Base-by-base conservation (phyloP, 345 rosid genomes). In the Salix dunnii region DNA sequence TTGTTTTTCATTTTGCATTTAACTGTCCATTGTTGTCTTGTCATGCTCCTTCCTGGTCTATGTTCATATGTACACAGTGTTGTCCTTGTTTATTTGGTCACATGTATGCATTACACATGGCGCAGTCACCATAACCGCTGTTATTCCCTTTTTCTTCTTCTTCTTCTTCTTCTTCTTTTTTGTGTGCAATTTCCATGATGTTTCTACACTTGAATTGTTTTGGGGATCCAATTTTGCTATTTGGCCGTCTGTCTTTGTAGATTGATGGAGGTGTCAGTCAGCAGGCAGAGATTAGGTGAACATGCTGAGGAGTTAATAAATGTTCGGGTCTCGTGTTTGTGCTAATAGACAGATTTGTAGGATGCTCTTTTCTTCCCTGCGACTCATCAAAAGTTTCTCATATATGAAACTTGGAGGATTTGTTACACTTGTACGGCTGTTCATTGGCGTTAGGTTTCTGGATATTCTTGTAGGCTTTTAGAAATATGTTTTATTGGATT, bases 391-490 rank as follows among this genome's bases (percentile, higher is more conserved):
- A 17, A 30, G 76, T 64, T 72, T 71, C 63, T 65, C 67, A 31
- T 12, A 42, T n/a, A 40, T 38, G 76, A 72, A 62, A 62, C 62
- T n/a, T 68, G 61, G 70, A 61, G 28, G 74, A 49, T 27, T 77
- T 64, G 76, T 71, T 33, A 49, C 38, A 21, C 38, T 71, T 25
- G 76, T 49, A 36, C 53, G 80, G 76, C 65, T 28, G 64, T 38
- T 51, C 31, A 28, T 49, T 66, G n/a, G n/a, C 21, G n/a, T 27
- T 60, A 71, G 65, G 63, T 71, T 49, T 64, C 10, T 42, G 21
- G 49, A 64, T 62, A 14, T 70, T 30, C 64, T 31, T 67, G 25
- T 70, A 31, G 74, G 55, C 42, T 14, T 60, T 60, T 28, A 30
- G 43, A 69, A 42, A 70, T n/a, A 43, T n/a, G 16, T 28, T 33